phyloP scores from a whole-genome alignment of 2,329 filamentous ascomycete genomes.

The Hymenoscyphus albidus region DNA sequence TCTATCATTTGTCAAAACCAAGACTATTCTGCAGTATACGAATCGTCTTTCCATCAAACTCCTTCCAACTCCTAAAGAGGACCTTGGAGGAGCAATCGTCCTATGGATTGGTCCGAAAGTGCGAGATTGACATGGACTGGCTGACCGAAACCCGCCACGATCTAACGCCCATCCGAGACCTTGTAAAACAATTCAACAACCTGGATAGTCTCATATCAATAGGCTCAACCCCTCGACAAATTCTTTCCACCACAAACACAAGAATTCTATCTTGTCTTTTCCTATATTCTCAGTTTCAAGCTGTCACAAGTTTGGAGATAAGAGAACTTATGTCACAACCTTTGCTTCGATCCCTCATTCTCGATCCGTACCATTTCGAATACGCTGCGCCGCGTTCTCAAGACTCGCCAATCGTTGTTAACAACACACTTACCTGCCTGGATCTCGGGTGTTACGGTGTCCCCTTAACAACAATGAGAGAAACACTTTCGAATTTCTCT shows the following conservation, averaged over 20 bases:
- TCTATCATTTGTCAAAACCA: neutral
- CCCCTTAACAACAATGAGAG: neutral
- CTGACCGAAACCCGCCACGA: neutral
- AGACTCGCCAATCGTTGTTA: neutral
- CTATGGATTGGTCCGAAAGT: neutral
- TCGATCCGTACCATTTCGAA: neutral
- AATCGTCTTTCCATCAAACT: neutral
- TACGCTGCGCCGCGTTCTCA: neutral
- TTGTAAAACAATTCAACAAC: neutral
- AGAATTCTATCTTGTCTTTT: neutral
- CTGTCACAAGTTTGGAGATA: neutral
- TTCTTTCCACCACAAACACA: neutral
- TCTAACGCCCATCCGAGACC: neutral
- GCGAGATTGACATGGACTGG: no score
- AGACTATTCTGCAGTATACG: neutral
- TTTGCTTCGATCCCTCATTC: neutral
- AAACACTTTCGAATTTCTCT: neutral
- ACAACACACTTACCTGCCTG: neutral
- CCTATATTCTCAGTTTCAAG: neutral
- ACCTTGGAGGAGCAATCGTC: neutral
- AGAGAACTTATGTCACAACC: neutral
- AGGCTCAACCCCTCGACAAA: neutral
- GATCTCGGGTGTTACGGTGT: neutral
- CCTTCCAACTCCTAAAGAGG: neutral
- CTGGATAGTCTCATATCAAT: neutral